Evolutionary conservation across 2,329 filamentous ascomycete species (phyloP).

Genomic region (Davidsoniella virescens): DNA sequence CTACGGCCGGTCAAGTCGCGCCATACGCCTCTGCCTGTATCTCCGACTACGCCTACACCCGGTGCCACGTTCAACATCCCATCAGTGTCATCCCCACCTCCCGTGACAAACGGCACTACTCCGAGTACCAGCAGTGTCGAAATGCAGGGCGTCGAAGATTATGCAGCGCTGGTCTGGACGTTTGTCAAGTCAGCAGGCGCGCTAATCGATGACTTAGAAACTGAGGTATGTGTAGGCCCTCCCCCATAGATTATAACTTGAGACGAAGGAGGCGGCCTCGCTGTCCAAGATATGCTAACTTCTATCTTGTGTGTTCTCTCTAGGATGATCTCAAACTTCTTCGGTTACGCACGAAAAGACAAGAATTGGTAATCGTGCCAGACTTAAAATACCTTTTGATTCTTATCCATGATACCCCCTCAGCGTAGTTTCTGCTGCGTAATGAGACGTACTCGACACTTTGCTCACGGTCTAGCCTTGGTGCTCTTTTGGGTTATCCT

Average conservation of each 20-base stretch:
- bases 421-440: constrained; percentile 29
- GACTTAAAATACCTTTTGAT: constrained; percentile 65
- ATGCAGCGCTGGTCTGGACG: constrained; percentile 60
- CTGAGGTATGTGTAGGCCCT: constrained; percentile 35
- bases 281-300: no score
- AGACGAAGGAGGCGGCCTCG: no score
- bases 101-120: constrained; percentile 13
- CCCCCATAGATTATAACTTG: not conserved
- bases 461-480: no score
- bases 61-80: constrained; percentile 18
- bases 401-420: constrained; percentile 67
- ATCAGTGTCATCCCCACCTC: constrained; percentile 23
- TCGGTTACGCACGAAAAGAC: constrained; percentile 65
- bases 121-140: constrained; percentile 28
- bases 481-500: no score
- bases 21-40: constrained; percentile 8
- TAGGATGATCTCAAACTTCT: constrained; percentile 64
- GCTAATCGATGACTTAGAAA: constrained; percentile 56
- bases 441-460: not conserved
- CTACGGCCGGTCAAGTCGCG: constrained; percentile 24
- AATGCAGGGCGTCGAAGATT: constrained; percentile 49
- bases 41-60: constrained; percentile 19
- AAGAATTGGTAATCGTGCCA: constrained; percentile 70
- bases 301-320: not conserved
- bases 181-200: constrained; percentile 54